Conservation (phyloP, 2,329 filamentous ascomycete genomes). For the Colletotrichum godetiae region DNA sequence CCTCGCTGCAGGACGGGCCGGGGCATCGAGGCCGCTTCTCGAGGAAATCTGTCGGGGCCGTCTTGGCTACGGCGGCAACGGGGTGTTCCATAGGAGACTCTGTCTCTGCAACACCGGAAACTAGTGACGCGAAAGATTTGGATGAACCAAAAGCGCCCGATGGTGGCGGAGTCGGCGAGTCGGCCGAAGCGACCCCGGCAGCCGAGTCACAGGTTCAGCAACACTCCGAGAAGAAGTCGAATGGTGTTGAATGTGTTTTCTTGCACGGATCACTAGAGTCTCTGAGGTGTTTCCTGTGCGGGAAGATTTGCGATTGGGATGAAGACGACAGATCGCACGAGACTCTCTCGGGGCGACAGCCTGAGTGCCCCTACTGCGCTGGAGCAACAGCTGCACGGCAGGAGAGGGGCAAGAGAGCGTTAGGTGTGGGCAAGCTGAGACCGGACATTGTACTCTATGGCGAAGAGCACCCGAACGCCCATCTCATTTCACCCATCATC, state of each 20-base stretch:
- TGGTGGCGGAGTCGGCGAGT: background rate
- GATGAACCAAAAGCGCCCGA: background rate
- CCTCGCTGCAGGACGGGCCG: conserved; percentile 69
- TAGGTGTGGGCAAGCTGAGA: conserved; percentile 75
- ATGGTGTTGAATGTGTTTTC: conserved; percentile 74
- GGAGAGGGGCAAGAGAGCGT: conserved; percentile 73
- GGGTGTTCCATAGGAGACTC: background rate
- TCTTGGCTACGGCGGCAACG: conserved; percentile 33
- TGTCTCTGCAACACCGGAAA: background rate
- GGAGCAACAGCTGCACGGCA: conserved; percentile 71
- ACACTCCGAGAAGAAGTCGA: conserved; percentile 14
- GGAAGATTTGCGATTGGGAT: conserved; percentile 69
- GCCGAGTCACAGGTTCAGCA: background rate
- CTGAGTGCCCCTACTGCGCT: conserved; percentile 74
- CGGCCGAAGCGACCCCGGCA: background rate
- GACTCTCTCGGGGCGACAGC: conserved; percentile 72
- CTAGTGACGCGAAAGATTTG: background rate
- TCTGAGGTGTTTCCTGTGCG: conserved; percentile 73
- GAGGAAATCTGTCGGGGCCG: conserved; percentile 53
- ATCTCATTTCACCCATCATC: conserved; percentile 75
- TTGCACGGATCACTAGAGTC: conserved; percentile 76
- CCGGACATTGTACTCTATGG: conserved; percentile 82
- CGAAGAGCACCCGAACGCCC: conserved; percentile 76
- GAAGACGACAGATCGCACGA: conserved; percentile 64
- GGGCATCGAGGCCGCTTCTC: conserved; percentile 72